These are phyloP conservation scores for Polyplosphaeria fusca DNA, from an alignment of 495 filamentous ascomycete genomes.

Conservation along the genomic window DNA sequence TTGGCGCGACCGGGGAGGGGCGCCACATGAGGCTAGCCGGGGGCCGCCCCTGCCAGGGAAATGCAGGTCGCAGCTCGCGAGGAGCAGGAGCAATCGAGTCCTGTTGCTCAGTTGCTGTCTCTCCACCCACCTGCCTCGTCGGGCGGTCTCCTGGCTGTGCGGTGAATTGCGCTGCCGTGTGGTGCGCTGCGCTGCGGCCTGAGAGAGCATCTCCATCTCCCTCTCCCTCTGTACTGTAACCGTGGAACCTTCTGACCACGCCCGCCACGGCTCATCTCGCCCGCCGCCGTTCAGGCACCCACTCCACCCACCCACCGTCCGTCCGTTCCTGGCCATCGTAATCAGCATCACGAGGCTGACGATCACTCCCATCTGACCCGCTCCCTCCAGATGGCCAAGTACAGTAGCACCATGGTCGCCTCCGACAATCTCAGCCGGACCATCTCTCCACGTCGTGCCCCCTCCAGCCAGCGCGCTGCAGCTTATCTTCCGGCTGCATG, in stretches of 20 bases:
- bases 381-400: too few species aligned
- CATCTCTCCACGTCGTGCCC: too few species aligned
- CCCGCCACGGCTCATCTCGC: not conserved
- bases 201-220: too few species aligned
- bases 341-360: conserved; percentile 14
- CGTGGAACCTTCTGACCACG: not conserved
- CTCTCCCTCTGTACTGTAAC: not conserved
- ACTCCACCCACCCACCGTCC: not conserved
- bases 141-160: not conserved
- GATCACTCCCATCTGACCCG: conserved; percentile 2
- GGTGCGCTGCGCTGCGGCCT: too few species aligned
- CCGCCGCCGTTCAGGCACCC: not conserved
- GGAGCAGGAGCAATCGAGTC: not conserved
- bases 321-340: conserved; percentile 4
- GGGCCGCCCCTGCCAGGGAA: not conserved
- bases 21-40: not conserved
- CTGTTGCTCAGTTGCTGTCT: not conserved
- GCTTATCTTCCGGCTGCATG: conserved; percentile 14
- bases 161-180: too few species aligned
- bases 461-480: not conserved
- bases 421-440: too few species aligned
- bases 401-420: too few species aligned
- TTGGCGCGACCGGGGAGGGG: not conserved
- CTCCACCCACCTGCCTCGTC: too few species aligned
- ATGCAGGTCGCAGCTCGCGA: not conserved